phyloP scores from a whole-genome alignment of 1,139 yeast genomes.

The Waltiozyma solani region DNA sequence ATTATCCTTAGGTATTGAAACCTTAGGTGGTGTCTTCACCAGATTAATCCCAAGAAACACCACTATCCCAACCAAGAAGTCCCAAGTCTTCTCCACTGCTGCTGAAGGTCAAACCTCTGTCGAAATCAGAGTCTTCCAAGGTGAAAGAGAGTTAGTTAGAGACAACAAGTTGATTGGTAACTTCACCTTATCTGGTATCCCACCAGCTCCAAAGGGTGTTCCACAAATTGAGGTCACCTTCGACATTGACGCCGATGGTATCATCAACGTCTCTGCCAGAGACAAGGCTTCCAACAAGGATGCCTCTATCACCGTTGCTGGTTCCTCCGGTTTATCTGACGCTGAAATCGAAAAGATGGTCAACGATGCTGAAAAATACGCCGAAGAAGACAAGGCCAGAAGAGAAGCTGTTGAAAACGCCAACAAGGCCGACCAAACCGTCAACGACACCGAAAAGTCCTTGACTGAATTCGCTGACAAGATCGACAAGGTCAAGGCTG shows the following conservation, averaged over 20 bases:
- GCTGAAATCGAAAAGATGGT: constrained; percentile 50
- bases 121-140: constrained; percentile 69
- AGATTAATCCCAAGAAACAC: constrained; percentile 71
- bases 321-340: constrained; percentile 58
- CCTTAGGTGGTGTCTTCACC: constrained; percentile 73
- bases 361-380: constrained; percentile 30
- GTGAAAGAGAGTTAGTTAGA: constrained; percentile 64
- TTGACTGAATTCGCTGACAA: constrained; percentile 92
- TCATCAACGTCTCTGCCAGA: constrained; percentile 61
- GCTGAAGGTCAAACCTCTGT: constrained; percentile 83
- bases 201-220: constrained; percentile 64
- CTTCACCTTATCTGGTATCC: constrained; percentile 57
- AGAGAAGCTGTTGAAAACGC: constrained; percentile 91
- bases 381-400: constrained; percentile 32
- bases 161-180: constrained; percentile 69
- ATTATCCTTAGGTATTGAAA: constrained; percentile 68
- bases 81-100: constrained; percentile 70
- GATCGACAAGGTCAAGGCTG: constrained; percentile 54
- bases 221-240: constrained; percentile 69
- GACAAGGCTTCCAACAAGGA: constrained; percentile 50
- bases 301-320: constrained; percentile 59
- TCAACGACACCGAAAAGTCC: constrained; percentile 93
- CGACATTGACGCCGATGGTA: constrained; percentile 78
- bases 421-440: constrained; percentile 95
- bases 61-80: constrained; percentile 63